phyloP scores from a whole-genome alignment of 1,284 basidiomycete genomes.

The Malassezia japonica region DNA sequence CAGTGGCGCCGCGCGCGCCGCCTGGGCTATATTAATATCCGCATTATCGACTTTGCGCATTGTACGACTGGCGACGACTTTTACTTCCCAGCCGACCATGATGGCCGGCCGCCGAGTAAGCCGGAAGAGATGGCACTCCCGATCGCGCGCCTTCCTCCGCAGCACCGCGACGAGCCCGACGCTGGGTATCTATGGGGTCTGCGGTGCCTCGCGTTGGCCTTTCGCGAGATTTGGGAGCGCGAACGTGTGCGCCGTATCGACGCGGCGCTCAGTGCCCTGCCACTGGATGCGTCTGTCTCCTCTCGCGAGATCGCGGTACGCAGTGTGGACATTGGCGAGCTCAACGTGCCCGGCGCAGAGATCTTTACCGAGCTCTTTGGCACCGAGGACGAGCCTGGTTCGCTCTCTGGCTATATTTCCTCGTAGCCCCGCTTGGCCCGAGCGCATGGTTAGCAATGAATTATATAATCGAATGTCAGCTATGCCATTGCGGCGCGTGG shows the following conservation, averaged over 20 bases:
- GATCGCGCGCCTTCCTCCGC: slow-evolving; percentile 65
- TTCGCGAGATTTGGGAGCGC: slow-evolving; percentile 54
- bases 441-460: background rate
- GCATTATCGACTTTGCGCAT: slow-evolving; percentile 96
- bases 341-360: slow-evolving; percentile 34
- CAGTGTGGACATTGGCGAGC: slow-evolving; percentile 28
- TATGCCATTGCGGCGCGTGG: no score
- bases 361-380: slow-evolving; percentile 48
- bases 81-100: slow-evolving; percentile 52
- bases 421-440: slow-evolving; percentile 13
- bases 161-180: slow-evolving; percentile 76
- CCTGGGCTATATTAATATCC: slow-evolving; percentile 81
- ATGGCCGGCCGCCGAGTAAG: slow-evolving; percentile 22
- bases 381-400: slow-evolving; percentile 11
- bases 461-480: no score
- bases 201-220: slow-evolving; percentile 61
- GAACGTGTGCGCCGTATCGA: slow-evolving; percentile 25
- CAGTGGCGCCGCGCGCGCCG: slow-evolving; percentile 40
- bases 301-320: slow-evolving; percentile 19
- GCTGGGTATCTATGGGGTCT: slow-evolving; percentile 87
- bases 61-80: slow-evolving; percentile 93
- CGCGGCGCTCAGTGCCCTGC: background rate
- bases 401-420: slow-evolving; percentile 31
- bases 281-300: background rate
- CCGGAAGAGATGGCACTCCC: slow-evolving; percentile 47